phyloP scores from a whole-genome alignment of 129 eudicot genomes.

The Arctium minus region DNA sequence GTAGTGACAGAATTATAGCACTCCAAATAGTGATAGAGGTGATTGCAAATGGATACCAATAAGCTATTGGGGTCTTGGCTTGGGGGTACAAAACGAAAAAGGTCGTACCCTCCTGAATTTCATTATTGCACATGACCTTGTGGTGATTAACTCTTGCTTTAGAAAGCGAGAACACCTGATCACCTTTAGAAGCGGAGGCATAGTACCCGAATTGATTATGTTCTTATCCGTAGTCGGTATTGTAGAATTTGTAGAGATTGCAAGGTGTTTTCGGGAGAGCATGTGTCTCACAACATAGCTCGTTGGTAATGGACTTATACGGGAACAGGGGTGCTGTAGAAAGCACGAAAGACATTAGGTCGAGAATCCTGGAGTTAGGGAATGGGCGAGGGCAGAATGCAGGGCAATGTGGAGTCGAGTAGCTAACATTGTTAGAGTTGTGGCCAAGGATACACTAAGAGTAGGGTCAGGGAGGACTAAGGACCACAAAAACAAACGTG shows the following conservation, averaged over 20 bases:
- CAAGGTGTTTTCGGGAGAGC: background rate
- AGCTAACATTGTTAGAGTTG: background rate
- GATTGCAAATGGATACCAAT: background rate
- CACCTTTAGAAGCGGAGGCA: background rate
- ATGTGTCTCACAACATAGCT: background rate
- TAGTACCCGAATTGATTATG: background rate
- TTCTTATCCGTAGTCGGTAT: background rate
- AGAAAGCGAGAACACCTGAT: background rate
- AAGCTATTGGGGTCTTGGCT: background rate
- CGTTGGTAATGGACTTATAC: background rate
- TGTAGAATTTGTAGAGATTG: background rate
- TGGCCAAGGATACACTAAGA: background rate
- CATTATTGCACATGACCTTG: background rate
- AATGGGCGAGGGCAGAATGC: background rate
- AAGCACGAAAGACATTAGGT: background rate
- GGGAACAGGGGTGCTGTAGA: background rate
- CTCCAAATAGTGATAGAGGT: background rate
- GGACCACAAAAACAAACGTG: background rate
- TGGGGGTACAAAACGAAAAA: background rate
- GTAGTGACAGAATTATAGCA: background rate
- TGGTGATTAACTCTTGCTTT: background rate
- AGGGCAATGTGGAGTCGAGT: background rate
- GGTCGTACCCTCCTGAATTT: background rate
- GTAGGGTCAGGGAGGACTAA: background rate
- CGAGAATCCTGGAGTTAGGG: background rate